Base-by-base conservation (phyloP, 345 rosid genomes). In the Rhizophora mangle region DNA sequence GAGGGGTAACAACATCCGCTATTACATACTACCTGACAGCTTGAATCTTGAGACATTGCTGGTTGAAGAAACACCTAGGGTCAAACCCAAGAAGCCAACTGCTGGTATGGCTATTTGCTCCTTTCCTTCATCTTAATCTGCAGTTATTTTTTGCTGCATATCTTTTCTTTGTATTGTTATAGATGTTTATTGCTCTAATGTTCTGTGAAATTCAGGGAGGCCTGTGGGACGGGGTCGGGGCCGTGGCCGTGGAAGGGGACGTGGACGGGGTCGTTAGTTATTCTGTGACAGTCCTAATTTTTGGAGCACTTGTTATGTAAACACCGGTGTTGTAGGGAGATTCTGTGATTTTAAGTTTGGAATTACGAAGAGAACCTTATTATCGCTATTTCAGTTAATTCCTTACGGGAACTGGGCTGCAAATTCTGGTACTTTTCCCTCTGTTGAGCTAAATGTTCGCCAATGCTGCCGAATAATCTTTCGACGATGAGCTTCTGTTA, bases 21-120 rank as follows among this genome's bases (percentile, higher is more conserved):
- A 92, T 72, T 92, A 90, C 84, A 96, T 96, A 74, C 96, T 90
- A 61, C 99, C 98, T 34, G 99, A 96, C 86, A 96, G 98, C 89
- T 83, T 92, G 81, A 96, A 96, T 68, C 82, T 96, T 22, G 99
- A 96, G 85, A 96, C 98, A 2, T 82, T 96, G 74, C 88, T 96
- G 76, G 93, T 92, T 47, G 95, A 96, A 79, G 98, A 96, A 81
- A 88, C 97, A 22, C 98, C 98, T 47, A 87, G 87, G 82, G 85
- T 96, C 76, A 92, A 92, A 72, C 97, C 98, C 37, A 96, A 92
- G 93, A 92, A 96, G 83, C 85, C 98, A 80, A 85, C 88, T 75
- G 95, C 97, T 63, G 99, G 99, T 96, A 81, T 57, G 4, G n/a
- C 54, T 71, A 24, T 53, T 43, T 31, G 78, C 61, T 62, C 15